Base-by-base conservation (phyloP, 2,329 filamentous ascomycete genomes). In the Colletotrichum brevisporum region DNA sequence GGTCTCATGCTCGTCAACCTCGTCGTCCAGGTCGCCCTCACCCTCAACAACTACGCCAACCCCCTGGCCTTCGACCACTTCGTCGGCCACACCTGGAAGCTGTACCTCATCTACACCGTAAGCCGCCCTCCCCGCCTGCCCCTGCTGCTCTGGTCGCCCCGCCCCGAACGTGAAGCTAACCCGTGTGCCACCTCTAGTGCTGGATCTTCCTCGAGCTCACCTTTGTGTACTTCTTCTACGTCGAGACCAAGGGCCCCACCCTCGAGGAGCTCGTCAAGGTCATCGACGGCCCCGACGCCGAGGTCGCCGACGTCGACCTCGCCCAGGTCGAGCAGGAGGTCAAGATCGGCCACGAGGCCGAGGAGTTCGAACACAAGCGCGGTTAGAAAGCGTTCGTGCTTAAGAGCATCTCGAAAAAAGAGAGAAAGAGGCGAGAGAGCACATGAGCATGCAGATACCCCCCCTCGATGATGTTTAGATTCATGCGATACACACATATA, bases 231-330 rank as follows among this genome's bases (percentile, higher is more conserved):
- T 86, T 83, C 76, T 83, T 84, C 80, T 84, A 83, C 75, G 80
- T 90, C 72, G 89, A 92, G 80, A 91, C 89, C 47, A 85, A 84
- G 72, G 89, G 89, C 39, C 87, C 88, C 2, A 91, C 89, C 18
- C 88, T 91, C 43, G 89, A 91, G 79, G 89, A 91, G 78, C 84
- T 92, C 56, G 89, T 88, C 75, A 88, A 88, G 80, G 85, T 91
- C 79, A 91, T 91, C 78, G 89, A 91, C 73, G 89, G 88, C 47
- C 86, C 90, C 39, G 79, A 85, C 18, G 88, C 87, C 43, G 73
- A 79, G 53, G 85, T 86, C 16, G 84, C 81, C 6, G 79, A 81
- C 67, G 68, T 86, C 63, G 81, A 86, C 73, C 74, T 86, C 48
- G 77, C 79, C 51, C 77, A 83, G 76, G 77, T 84, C 61, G 82